phyloP scores from a whole-genome alignment of 2,329 filamentous ascomycete species.

The Penicillium sp. region DNA sequence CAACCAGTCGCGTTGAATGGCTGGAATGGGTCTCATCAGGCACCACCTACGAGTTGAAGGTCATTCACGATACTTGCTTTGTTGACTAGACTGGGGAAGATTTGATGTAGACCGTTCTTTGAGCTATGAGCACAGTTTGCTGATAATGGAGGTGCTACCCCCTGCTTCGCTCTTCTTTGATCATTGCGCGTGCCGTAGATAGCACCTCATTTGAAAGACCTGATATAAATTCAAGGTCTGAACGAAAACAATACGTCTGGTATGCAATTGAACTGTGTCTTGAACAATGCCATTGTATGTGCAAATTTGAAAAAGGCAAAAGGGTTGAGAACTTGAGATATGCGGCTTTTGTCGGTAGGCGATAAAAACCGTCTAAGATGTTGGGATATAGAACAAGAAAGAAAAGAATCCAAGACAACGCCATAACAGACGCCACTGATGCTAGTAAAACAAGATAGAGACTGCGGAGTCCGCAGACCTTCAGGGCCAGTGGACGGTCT shows the following conservation, averaged over 20 bases:
- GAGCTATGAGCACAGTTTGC: slow-evolving; percentile 3
- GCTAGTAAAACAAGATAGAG: slow-evolving; percentile 11
- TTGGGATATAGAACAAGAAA: slow-evolving; percentile 20
- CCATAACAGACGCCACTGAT: slow-evolving; percentile 23
- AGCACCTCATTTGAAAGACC: neutral
- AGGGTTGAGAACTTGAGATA: neutral
- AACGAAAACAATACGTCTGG: neutral
- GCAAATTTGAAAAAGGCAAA: neutral
- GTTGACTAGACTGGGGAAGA: neutral
- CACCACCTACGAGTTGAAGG: neutral
- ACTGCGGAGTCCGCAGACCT: no score
- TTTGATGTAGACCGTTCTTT: neutral
- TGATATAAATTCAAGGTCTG: neutral
- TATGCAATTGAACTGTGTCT: neutral
- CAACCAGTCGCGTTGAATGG: slow-evolving; percentile 12
- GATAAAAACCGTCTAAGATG: slow-evolving; percentile 5
- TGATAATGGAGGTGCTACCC: neutral
- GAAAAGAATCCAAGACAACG: slow-evolving; percentile 2
- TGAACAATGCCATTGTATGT: neutral
- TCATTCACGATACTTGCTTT: neutral
- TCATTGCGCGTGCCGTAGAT: neutral
- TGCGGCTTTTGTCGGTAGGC: neutral
- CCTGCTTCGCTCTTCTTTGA: neutral
- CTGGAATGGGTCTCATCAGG: neutral
- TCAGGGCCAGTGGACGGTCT: neutral